Base-by-base conservation (phyloP, 306 rosid species). In the Datisca glomerata region DNA sequence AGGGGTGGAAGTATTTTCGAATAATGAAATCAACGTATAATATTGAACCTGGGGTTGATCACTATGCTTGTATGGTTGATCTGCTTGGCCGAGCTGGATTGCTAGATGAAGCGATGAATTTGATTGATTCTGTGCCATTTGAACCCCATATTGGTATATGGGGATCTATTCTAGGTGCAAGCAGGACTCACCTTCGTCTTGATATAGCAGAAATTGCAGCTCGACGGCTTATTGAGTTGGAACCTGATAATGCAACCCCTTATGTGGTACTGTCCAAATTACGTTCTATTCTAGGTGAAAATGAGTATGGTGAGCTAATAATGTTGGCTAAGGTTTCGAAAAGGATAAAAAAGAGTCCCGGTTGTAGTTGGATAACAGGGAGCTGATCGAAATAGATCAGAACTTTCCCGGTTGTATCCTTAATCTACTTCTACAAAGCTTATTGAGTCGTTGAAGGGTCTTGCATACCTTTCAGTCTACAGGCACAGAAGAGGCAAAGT, bases 51-150 rank as follows among this genome's bases (percentile, higher is more conserved):
- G 79, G 68, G 23, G 71, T 50, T 18, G 83, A 72, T 57, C 93
- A 86, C 56, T 86, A 72, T 39, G 91, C 93, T 8, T 86, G 83
- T 74, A 60, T 86, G 70, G 86, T 78, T 51, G 93, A 81, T 70
- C 76, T 86, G 49, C 76, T 86, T 42, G 72, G 86, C 12, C 76
- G 86, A 36, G 76, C 91, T 13, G 93, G 93, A n/a, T 78, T 75
- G 49, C 72, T 86, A 8, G 69, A 75, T 10, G 71, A 78, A 56
- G 91, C 91, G 3, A 19, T 72, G 23, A 56, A 64, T 53, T 64
- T 86, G 64, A 75, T 81, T 47, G 21, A 7, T 33, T 81, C 91
- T 15, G 75, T 72, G 78, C 74, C 91, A 0, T 53, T 78, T 46
- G 72, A 78, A 44, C 80, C 91, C 12, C 82, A 81, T 66, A 44